phyloP scores from a whole-genome alignment of 2,329 filamentous ascomycete genomes.

The Aspergillus piperis region DNA sequence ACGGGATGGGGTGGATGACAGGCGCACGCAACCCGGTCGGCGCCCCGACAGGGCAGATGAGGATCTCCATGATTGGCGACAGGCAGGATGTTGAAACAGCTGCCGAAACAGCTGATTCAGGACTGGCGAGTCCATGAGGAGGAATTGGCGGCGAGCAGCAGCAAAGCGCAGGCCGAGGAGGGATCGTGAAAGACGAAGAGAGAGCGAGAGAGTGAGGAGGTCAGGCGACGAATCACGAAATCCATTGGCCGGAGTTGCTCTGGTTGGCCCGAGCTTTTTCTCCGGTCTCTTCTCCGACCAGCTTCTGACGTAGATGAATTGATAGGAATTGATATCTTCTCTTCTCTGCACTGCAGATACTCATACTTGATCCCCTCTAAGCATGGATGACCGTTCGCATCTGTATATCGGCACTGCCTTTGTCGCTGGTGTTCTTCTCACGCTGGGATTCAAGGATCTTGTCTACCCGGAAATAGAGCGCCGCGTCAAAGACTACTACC shows the following conservation, averaged over 20 bases:
- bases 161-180: conserved; percentile 6
- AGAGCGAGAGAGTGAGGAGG: conserved; percentile 20
- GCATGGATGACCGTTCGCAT: conserved; percentile 36
- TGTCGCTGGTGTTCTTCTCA: conserved; percentile 72
- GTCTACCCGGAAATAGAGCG: conserved; percentile 73
- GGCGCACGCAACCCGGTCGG: conserved; percentile 23
- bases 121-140: conserved; percentile 76
- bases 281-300: conserved; percentile 8
- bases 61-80: conserved; percentile 54
- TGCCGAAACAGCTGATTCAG: conserved; percentile 78
- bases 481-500: conserved; percentile 51
- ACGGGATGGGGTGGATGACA: conserved; percentile 25
- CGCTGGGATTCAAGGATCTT: conserved; percentile 75
- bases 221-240: conserved; percentile 20
- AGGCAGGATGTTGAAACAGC: conserved; percentile 75
- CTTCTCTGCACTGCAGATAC: not conserved
- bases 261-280: conserved; percentile 43
- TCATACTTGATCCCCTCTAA: not conserved
- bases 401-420: conserved; percentile 72
- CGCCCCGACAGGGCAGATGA: conserved; percentile 28
- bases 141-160: conserved; percentile 9
- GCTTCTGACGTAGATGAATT: not conserved
- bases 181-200: conserved; percentile 9
- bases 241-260: conserved; percentile 18
- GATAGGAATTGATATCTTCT: too few species aligned